A percentile compares a stretch with the other conserved stretches of the same genome.
Evolutionary conservation across 2,329 filamentous ascomycete species (phyloP).

Genomic region (Paracoccidioides lutzii): DNA sequence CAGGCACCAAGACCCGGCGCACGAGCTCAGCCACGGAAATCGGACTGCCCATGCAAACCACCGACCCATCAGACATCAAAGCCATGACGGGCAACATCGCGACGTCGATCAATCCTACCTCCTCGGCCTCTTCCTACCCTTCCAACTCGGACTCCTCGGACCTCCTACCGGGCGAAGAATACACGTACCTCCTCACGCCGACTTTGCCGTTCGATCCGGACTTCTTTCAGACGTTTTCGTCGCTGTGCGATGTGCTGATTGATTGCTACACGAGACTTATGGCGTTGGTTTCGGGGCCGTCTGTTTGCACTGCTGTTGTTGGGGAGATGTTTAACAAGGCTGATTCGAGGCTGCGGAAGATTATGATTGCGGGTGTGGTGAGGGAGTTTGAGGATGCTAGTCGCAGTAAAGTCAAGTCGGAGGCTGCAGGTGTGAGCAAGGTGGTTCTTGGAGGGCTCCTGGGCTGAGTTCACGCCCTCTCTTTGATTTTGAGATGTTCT

Average conservation of each 20-base stretch:
- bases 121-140: constrained; percentile 29
- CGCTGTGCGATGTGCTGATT: constrained; percentile 86
- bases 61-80: constrained; percentile 37
- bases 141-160: constrained; percentile 42
- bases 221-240: constrained; percentile 92
- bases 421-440: constrained; percentile 75
- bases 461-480: constrained; percentile 21
- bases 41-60: constrained; percentile 40
- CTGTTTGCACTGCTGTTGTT: constrained; percentile 55
- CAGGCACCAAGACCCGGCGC: constrained; percentile 44
- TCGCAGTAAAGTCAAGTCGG: constrained; percentile 59
- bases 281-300: constrained; percentile 59
- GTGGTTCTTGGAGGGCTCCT: constrained; percentile 81
- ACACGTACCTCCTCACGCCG: constrained; percentile 79
- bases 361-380: constrained; percentile 74
- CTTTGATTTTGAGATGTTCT: neutral
- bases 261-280: constrained; percentile 78
- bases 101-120: constrained; percentile 25
- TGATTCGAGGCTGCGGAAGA: constrained; percentile 72
- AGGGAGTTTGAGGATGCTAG: constrained; percentile 89
- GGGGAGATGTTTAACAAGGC: constrained; percentile 84
- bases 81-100: constrained; percentile 29
- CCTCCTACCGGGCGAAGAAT: constrained; percentile 70
- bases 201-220: constrained; percentile 90
- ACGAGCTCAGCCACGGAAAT: constrained; percentile 49